These are phyloP conservation scores for Amylocarpus encephaloides DNA, from an alignment of 2,329 filamentous ascomycete genomes.

Conservation along the genomic window DNA sequence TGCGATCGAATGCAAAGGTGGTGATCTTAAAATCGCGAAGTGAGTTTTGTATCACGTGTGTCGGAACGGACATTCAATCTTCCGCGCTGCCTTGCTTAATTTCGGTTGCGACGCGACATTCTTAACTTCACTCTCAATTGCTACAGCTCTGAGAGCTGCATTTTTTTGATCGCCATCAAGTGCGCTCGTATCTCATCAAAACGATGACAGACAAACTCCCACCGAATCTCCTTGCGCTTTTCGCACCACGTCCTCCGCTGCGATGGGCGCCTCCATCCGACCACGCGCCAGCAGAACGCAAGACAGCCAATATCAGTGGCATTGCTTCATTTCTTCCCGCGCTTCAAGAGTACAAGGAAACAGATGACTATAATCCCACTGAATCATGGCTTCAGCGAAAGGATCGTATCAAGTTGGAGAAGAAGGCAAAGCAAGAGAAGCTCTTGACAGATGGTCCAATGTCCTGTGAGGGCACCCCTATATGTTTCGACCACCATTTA, in stretches of 20 bases:
- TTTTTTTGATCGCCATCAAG: constrained; percentile 8
- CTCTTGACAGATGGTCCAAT: constrained; percentile 28
- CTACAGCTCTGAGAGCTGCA: constrained; percentile 13
- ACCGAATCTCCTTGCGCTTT: constrained; percentile 85
- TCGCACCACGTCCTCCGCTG: constrained; percentile 86
- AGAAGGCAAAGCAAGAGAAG: constrained; percentile 60
- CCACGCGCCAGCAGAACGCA: constrained; percentile 74
- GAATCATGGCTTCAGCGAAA: constrained; percentile 90
- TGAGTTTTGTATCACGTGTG: background rate
- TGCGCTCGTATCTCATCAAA: background rate
- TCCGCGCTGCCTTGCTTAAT: background rate
- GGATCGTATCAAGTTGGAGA: constrained; percentile 78
- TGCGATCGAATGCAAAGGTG: background rate
- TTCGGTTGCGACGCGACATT: constrained; percentile 15
- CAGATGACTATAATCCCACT: constrained; percentile 69
- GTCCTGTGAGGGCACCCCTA: constrained; percentile 28
- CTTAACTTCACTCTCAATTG: constrained; percentile 8
- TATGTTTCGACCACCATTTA: constrained; percentile 24
- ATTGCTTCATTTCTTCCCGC: constrained; percentile 69
- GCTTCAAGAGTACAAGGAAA: constrained; percentile 70
- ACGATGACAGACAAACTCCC: constrained; percentile 95
- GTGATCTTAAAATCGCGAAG: background rate
- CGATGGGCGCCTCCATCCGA: constrained; percentile 83
- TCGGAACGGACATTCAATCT: background rate
- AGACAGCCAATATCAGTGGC: constrained; percentile 65